Evolutionary conservation across 495 filamentous ascomycete genomes (phyloP).

Genomic region (Corynascus novoguineensis): DNA sequence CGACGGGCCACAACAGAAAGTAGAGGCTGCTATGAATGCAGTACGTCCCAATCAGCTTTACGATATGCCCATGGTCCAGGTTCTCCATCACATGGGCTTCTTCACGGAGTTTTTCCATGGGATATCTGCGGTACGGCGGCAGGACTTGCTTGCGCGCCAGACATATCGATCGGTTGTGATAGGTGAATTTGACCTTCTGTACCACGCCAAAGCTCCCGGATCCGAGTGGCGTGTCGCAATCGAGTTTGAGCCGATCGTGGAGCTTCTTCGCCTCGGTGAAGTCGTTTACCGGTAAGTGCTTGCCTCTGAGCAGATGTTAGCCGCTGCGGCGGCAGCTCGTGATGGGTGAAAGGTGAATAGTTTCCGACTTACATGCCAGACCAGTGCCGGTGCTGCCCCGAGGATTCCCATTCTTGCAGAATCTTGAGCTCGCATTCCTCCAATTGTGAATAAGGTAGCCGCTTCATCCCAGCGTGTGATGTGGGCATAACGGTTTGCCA

Average conservation of each 20-base stretch:
- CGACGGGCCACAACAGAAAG: constrained; percentile 40
- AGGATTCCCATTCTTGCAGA: constrained; percentile 30
- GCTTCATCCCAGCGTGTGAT: constrained; percentile 26
- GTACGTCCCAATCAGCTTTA: constrained; percentile 42
- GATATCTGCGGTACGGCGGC: constrained; percentile 18
- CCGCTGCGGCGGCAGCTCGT: neutral
- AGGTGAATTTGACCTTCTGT: constrained; percentile 29
- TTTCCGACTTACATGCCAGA: constrained; percentile 30
- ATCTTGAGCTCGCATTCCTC: constrained; percentile 30
- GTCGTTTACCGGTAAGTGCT: constrained; percentile 28
- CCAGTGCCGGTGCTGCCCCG: constrained; percentile 33
- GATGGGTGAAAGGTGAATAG: neutral
- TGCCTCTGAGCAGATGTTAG: constrained; percentile 24
- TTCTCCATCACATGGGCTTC: constrained; percentile 43
- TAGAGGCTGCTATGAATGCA: constrained; percentile 30
- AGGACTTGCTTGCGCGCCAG: constrained; percentile 31
- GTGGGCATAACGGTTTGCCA: constrained; percentile 34
- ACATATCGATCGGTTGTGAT: constrained; percentile 30
- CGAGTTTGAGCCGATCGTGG: constrained; percentile 27
- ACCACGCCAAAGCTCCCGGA: constrained; percentile 33
- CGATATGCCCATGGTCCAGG: constrained; percentile 38
- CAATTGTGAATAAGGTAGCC: constrained; percentile 25
- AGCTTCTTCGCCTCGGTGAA: constrained; percentile 32
- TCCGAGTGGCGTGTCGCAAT: constrained; percentile 25
- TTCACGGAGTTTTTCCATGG: constrained; percentile 31